Evolutionary conservation across 371 early-diverging fungal species (phyloP).

Genomic region (Actinomortierella ambigua): DNA sequence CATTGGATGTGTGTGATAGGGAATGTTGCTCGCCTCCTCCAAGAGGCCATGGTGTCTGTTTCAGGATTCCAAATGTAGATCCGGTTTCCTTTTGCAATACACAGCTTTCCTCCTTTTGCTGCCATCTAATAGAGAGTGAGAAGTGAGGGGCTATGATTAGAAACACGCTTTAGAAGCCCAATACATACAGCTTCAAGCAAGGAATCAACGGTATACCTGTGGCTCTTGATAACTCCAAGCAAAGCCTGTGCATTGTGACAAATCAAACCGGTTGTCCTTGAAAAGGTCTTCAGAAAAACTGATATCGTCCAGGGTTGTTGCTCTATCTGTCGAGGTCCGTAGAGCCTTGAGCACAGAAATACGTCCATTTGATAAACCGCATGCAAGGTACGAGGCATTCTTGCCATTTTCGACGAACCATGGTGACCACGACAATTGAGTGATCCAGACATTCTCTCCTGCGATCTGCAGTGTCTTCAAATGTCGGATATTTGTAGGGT

Average conservation of each 20-base stretch:
- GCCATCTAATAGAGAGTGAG: constrained; percentile 6
- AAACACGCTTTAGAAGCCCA: no score
- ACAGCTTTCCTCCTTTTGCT: constrained; percentile 10
- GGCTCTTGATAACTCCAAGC: no score
- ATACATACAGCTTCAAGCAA: no score
- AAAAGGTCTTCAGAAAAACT: constrained; percentile 11
- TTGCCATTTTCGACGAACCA: constrained; percentile 17
- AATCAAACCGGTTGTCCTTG: no score
- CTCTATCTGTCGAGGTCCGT: no score
- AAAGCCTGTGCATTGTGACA: no score
- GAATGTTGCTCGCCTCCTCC: constrained; percentile 31
- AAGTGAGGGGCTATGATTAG: background rate
- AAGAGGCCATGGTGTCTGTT: constrained; percentile 9
- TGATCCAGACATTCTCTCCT: constrained; percentile 17
- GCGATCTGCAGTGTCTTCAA: constrained; percentile 19
- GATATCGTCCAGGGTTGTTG: constrained; percentile 9
- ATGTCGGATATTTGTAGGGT: constrained; percentile 13
- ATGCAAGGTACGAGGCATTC: constrained; percentile 24
- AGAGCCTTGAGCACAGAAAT: constrained; percentile 12
- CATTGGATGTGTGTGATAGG: constrained; percentile 30
- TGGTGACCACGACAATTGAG: constrained; percentile 33
- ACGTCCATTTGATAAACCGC: constrained; percentile 18
- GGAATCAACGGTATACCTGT: no score
- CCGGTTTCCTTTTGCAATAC: constrained; percentile 29
- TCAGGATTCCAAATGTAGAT: constrained; percentile 24